These are phyloP conservation scores for Chiua virens DNA, from an alignment of 768 basidiomycete species.

Conservation along the genomic window DNA sequence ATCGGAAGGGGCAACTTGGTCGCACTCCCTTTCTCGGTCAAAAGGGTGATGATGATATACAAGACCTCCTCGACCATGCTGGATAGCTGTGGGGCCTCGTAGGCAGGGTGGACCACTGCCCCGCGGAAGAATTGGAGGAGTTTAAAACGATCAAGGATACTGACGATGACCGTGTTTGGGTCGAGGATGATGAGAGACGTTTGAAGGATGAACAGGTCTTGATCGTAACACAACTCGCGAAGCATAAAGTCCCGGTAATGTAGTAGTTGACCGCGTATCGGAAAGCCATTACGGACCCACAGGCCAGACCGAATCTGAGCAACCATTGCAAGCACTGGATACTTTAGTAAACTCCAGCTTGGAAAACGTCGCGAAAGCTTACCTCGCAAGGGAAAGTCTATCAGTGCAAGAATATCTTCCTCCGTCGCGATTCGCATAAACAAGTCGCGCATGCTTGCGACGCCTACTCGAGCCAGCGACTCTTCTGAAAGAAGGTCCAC, in stretches of 20 bases:
- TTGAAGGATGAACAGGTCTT: slow-evolving; percentile 90
- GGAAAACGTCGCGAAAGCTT: slow-evolving; percentile 22
- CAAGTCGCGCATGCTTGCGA: slow-evolving; percentile 57
- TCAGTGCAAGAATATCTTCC: slow-evolving; percentile 66
- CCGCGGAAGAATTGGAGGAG: slow-evolving; percentile 80
- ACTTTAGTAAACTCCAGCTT: neutral
- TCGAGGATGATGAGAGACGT: slow-evolving; percentile 76
- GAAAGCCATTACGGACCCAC: slow-evolving; percentile 97
- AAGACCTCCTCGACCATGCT: slow-evolving; percentile 93
- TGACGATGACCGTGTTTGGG: slow-evolving; percentile 76
- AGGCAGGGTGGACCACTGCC: slow-evolving; percentile 48
- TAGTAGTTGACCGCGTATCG: slow-evolving; percentile 89
- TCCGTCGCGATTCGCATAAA: slow-evolving; percentile 63
- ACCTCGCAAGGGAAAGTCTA: slow-evolving; percentile 92
- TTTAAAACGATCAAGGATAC: slow-evolving; percentile 88
- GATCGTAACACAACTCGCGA: slow-evolving; percentile 94
- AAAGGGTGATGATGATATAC: slow-evolving; percentile 81
- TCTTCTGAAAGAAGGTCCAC: slow-evolving; percentile 64
- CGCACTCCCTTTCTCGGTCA: slow-evolving; percentile 79
- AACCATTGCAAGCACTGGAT: slow-evolving; percentile 79
- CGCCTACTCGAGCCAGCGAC: slow-evolving; percentile 49
- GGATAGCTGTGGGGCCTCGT: slow-evolving; percentile 69
- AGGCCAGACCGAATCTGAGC: slow-evolving; percentile 93
- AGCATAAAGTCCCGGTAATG: slow-evolving; percentile 97
- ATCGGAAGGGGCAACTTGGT: slow-evolving; percentile 61